Evolutionary conservation across 164 flowering plant genomes (phyloP).

Genomic region (Nelumbo lutea): DNA sequence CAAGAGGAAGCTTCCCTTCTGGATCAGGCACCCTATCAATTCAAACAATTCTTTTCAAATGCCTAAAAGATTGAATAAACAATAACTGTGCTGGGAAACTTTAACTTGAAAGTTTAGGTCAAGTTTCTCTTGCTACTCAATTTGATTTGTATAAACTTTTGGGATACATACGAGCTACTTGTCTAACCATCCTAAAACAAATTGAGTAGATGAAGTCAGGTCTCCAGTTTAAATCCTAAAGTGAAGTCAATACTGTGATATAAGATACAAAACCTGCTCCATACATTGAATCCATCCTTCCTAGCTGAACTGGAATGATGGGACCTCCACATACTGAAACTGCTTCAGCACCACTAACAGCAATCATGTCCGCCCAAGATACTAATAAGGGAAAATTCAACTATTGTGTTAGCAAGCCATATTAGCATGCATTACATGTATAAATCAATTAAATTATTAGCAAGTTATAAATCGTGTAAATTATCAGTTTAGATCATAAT

Average conservation of each 20-base stretch:
- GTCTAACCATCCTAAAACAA: not conserved
- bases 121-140: not conserved
- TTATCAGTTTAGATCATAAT: conserved; percentile 7
- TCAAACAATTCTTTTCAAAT: not conserved
- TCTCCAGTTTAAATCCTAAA: not conserved
- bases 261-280: conserved; percentile 2
- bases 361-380: conserved; percentile 92
- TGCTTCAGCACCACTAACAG: conserved; percentile 90
- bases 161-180: not conserved
- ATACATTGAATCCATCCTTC: conserved; percentile 79
- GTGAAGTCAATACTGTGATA: not conserved
- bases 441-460: not conserved
- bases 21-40: conserved; percentile 72
- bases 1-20: conserved; percentile 81
- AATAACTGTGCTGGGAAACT: not conserved
- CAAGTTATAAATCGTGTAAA: not conserved
- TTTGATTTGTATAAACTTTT: not conserved
- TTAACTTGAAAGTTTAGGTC: not conserved
- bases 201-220: not conserved
- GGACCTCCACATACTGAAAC: conserved; percentile 90
- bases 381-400: conserved; percentile 31
- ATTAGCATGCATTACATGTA: not conserved
- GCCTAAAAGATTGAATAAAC: not conserved
- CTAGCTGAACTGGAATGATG: conserved; percentile 55
- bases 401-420: conserved; percentile 12